A percentile compares a stretch with the other conserved stretches of the same genome.
Evolutionary conservation across 73 alveolate species (phyloP).

Genomic region (Uronychia setigera): DNA sequence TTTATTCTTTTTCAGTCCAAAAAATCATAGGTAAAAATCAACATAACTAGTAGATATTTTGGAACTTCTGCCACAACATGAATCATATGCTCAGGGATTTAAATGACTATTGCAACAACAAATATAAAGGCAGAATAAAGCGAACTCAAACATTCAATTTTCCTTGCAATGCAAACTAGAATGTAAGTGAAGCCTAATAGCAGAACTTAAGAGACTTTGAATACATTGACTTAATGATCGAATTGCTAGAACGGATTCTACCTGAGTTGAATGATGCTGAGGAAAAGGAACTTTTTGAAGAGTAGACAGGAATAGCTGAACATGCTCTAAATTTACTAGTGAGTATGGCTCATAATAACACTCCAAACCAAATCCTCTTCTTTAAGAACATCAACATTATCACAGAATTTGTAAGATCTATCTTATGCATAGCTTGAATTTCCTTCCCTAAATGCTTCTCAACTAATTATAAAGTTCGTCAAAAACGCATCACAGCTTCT

Average conservation of each 20-base stretch:
- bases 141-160: neutral
- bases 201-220: neutral
- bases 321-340: neutral
- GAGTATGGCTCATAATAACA: neutral
- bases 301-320: neutral
- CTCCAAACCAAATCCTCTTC: neutral
- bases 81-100: neutral
- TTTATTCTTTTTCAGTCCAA: neutral
- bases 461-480: no score
- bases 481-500: neutral
- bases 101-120: neutral
- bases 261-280: neutral
- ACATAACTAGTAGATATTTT: neutral
- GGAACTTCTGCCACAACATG: neutral
- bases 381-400: neutral
- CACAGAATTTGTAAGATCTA: neutral
- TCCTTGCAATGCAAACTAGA: neutral
- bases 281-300: neutral
- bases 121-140: neutral
- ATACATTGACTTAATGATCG: neutral
- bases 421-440: no score
- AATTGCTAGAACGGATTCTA: neutral
- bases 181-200: neutral
- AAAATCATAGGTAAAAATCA: neutral
- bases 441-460: neutral